These are phyloP conservation scores for Podila horticola DNA, from an alignment of 192 early-diverging fungal genomes.

Conservation along the genomic window DNA sequence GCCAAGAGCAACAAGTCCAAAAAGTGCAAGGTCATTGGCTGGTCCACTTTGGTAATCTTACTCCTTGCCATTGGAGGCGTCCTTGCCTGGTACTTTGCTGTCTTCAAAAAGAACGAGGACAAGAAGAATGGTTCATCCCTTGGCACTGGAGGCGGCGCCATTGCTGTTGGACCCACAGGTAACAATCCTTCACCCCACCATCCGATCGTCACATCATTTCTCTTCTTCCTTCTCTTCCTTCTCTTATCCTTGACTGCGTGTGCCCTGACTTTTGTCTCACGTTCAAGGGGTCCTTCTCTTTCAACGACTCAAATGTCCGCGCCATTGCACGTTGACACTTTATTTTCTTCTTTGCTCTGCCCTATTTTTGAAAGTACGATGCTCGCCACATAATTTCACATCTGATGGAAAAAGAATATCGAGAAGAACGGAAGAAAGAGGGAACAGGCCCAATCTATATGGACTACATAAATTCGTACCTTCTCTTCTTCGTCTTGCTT, in stretches of 20 bases:
- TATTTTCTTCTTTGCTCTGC: too few species aligned
- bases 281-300: too few species aligned
- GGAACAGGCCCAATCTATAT: too few species aligned
- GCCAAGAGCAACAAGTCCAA: constrained; percentile 16
- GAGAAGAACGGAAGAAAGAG: too few species aligned
- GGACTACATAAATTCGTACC: too few species aligned
- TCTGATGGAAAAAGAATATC: too few species aligned
- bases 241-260: background rate
- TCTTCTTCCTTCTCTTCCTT: background rate
- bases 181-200: background rate
- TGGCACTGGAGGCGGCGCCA: background rate
- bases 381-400: too few species aligned
- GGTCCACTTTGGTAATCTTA: constrained; percentile 8
- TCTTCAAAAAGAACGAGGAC: constrained; percentile 32
- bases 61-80: constrained; percentile 18
- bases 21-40: constrained; percentile 33
- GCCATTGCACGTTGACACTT: too few species aligned
- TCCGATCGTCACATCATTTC: background rate
- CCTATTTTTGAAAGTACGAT: too few species aligned
- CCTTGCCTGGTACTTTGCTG: constrained; percentile 43
- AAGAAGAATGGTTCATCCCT: background rate
- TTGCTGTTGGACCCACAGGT: constrained; percentile 27
- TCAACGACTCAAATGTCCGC: too few species aligned
- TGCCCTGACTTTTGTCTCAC: too few species aligned
- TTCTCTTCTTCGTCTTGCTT: too few species aligned